Conservation (phyloP, 495 filamentous ascomycete genomes). For the Penicillium fimorum region DNA sequence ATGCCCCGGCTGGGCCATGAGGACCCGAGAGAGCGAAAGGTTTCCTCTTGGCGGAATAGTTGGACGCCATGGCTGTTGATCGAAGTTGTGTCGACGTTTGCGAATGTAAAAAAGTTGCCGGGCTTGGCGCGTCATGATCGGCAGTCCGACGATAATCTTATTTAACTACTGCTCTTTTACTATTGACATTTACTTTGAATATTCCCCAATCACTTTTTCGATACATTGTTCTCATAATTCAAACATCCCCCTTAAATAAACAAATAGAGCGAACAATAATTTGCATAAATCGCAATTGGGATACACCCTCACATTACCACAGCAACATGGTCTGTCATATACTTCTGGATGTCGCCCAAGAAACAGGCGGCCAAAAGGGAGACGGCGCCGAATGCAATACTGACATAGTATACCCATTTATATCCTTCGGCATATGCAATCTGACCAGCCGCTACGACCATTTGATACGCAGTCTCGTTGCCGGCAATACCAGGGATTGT, state of each 20-base stretch:
- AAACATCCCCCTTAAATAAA: neutral
- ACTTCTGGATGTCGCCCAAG: conserved; percentile 62
- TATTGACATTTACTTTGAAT: neutral
- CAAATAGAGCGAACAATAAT: neutral
- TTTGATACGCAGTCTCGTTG: conserved; percentile 52
- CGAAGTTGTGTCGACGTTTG: conserved; percentile 9
- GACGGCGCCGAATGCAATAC: conserved; percentile 64
- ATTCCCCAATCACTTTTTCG: neutral
- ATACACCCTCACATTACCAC: conserved; percentile 53
- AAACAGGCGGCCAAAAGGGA: conserved; percentile 63
- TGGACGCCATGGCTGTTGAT: conserved; percentile 35
- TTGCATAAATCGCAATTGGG: neutral
- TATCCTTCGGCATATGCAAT: conserved; percentile 62
- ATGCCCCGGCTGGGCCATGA: conserved; percentile 26
- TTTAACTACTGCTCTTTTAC: neutral
- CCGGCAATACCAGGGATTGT: conserved; percentile 56
- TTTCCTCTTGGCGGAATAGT: conserved; percentile 37
- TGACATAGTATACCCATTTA: conserved; percentile 65
- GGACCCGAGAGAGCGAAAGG: conserved; percentile 18
- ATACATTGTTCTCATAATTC: neutral
- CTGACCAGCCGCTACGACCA: conserved; percentile 61
- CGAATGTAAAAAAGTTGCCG: conserved; percentile 26
- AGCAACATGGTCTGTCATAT: conserved; percentile 68
- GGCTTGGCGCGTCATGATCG: conserved; percentile 33
- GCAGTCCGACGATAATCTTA: conserved; percentile 13